These are phyloP conservation scores for Fusarium veterinarium DNA, from an alignment of 2,329 filamentous ascomycete species.

Conservation along the genomic window DNA sequence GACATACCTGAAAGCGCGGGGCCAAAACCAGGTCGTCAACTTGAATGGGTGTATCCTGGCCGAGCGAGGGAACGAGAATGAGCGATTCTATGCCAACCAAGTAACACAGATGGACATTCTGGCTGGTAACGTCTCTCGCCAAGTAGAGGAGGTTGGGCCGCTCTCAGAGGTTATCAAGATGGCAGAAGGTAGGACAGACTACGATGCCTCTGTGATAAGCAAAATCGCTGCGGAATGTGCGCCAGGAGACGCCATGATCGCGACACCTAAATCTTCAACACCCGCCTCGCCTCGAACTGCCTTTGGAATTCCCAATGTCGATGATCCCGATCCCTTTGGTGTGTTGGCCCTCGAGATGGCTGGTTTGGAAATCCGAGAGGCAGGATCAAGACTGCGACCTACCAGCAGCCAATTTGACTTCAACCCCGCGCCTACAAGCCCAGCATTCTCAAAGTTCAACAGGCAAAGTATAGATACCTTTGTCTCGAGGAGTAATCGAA, in stretches of 20 bases:
- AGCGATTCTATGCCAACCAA: conserved; percentile 65
- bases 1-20: conserved; percentile 69
- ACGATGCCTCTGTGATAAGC: conserved; percentile 75
- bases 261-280: conserved; percentile 55
- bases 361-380: conserved; percentile 89
- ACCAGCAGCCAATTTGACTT: conserved; percentile 86
- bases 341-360: conserved; percentile 91
- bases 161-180: conserved; percentile 87
- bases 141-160: conserved; percentile 65
- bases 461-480: conserved; percentile 77
- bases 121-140: conserved; percentile 66
- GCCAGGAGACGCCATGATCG: conserved; percentile 77
- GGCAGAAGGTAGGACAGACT: conserved; percentile 83
- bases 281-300: conserved; percentile 55
- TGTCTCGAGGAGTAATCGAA: conserved; percentile 70
- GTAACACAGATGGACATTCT: conserved; percentile 67
- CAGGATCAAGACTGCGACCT: conserved; percentile 77
- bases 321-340: conserved; percentile 93
- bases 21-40: conserved; percentile 65
- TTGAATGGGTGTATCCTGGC: conserved; percentile 67
- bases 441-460: conserved; percentile 69
- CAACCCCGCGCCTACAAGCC: conserved; percentile 79
- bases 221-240: conserved; percentile 73
- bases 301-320: conserved; percentile 82
- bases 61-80: conserved; percentile 69